phyloP scores from a whole-genome alignment of 257 asterid genomes.

The Fraxinus anomala region DNA sequence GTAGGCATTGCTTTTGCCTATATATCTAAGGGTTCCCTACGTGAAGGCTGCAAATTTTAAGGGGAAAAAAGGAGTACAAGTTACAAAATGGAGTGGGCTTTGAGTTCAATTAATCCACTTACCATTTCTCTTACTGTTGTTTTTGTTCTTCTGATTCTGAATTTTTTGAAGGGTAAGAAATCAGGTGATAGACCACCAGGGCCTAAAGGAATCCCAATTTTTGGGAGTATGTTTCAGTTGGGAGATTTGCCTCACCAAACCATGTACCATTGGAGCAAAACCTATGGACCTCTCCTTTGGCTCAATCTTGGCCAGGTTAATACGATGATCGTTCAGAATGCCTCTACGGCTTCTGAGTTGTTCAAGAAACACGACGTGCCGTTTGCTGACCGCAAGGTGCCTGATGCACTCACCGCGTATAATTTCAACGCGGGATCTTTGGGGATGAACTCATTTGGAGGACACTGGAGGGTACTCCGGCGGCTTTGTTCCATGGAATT shows the following conservation, averaged over 20 bases:
- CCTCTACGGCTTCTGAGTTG: conserved; percentile 1
- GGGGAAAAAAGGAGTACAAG: not conserved
- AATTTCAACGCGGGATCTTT: conserved; percentile 10
- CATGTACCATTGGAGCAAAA: not conserved
- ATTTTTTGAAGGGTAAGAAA: conserved; percentile 20
- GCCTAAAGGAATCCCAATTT: conserved; percentile 15
- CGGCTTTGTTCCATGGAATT: conserved; percentile 6
- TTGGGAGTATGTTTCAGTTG: conserved; percentile 19
- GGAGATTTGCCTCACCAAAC: conserved; percentile 17
- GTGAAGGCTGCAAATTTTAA: not conserved
- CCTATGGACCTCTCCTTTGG: conserved; percentile 18
- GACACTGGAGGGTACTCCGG: conserved; percentile 14
- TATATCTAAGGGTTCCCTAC: not conserved
- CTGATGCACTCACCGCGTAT: not conserved
- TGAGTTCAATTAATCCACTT: conserved; percentile 36
- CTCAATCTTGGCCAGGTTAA: conserved; percentile 6
- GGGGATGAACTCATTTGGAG: conserved; percentile 1
- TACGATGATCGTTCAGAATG: conserved; percentile 16
- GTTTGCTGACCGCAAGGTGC: conserved; percentile 7
- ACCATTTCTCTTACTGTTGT: conserved; percentile 36
- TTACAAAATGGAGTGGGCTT: conserved; percentile 36
- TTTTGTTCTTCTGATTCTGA: conserved; percentile 27
- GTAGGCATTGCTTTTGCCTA: not conserved
- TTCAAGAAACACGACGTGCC: conserved; percentile 21
- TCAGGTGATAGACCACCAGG: conserved; percentile 17